Evolutionary conservation across 2,329 filamentous ascomycete species (phyloP).

Genomic region (Aphanocladium album): DNA sequence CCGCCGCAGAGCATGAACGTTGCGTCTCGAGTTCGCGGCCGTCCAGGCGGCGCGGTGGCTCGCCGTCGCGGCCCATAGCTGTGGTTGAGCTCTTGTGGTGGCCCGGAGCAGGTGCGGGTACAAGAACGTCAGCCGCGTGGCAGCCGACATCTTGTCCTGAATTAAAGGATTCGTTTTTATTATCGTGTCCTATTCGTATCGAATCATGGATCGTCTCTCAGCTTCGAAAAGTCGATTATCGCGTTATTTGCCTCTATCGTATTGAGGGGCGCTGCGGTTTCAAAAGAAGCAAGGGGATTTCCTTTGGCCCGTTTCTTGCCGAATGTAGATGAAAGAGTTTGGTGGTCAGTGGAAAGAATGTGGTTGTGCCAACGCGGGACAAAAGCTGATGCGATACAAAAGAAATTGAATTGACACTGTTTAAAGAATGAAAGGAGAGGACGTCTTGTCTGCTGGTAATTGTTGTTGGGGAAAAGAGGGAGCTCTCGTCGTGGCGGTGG

Average conservation of each 20-base stretch:
- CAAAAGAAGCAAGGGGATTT: background rate
- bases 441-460: background rate
- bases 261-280: background rate
- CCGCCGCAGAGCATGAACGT: conserved; percentile 19
- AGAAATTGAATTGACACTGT: background rate
- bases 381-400: background rate
- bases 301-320: background rate
- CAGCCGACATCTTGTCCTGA: conserved; percentile 60
- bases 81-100: conserved; percentile 27
- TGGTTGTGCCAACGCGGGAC: background rate
- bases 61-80: conserved; percentile 31
- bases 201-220: background rate
- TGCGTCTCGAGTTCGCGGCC: background rate
- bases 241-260: background rate
- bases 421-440: background rate
- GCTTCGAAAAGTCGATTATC: background rate
- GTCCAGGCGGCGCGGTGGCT: conserved; percentile 15
- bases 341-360: background rate
- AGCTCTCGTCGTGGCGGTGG: background rate
- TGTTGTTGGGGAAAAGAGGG: background rate
- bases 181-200: background rate
- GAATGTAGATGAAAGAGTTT: background rate
- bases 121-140: conserved; percentile 57
- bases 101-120: conserved; percentile 62
- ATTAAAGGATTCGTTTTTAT: too few relatives aligned